These are phyloP conservation scores for Nymphaea colorata DNA, from an alignment of 164 flowering plant genomes.

Conservation along the genomic window DNA sequence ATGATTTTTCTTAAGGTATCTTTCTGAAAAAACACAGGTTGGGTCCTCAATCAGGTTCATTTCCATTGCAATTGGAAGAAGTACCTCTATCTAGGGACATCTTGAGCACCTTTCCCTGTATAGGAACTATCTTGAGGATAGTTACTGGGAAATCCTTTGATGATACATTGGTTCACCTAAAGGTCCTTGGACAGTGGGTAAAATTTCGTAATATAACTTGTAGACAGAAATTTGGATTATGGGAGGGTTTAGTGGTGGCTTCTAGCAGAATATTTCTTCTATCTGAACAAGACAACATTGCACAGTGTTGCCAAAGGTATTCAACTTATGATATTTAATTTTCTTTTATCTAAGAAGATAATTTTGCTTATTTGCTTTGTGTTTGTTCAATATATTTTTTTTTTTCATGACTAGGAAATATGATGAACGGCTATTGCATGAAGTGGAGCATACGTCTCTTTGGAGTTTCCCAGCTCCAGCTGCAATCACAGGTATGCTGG, in stretches of 20 bases:
- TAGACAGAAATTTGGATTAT: constrained; percentile 39
- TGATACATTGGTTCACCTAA: constrained; percentile 24
- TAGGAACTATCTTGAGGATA: constrained; percentile 69
- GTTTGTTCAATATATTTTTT: no score
- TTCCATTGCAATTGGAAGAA: constrained; percentile 46
- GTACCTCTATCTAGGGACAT: constrained; percentile 42
- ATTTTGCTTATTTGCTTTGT: neutral
- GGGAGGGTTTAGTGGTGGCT: constrained; percentile 43
- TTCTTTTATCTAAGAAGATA: neutral
- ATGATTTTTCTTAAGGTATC: neutral
- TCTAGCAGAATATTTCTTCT: constrained; percentile 38
- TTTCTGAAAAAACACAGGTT: neutral
- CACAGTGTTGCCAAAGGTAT: constrained; percentile 34
- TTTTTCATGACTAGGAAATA: constrained; percentile 18
- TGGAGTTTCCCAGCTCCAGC: constrained; percentile 52
- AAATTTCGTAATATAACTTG: constrained; percentile 33
- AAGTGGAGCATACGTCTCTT: constrained; percentile 39
- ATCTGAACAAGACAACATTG: constrained; percentile 32
- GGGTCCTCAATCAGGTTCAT: constrained; percentile 12
- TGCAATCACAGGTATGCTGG: constrained; percentile 38
- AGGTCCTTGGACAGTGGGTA: constrained; percentile 50
- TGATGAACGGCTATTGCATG: constrained; percentile 24
- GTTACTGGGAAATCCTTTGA: constrained; percentile 19
- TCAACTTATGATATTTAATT: constrained; percentile 1
- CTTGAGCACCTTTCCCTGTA: constrained; percentile 45